Conservation (phyloP, 2,329 filamentous ascomycete genomes). For the Rhytidhysteron rufulum region DNA sequence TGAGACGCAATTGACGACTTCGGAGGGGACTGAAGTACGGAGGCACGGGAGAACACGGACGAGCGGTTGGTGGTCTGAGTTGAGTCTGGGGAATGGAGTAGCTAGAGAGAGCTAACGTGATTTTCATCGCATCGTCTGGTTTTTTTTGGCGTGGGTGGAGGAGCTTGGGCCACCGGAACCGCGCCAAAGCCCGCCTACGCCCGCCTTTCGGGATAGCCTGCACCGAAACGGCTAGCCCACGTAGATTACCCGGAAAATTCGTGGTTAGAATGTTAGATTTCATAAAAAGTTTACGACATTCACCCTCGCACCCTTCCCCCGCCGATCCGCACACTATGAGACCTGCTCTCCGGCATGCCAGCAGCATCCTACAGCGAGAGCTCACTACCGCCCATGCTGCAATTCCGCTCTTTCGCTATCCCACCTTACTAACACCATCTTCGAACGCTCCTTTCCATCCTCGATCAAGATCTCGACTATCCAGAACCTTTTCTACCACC, state of each 20-base stretch:
- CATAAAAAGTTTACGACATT: no score
- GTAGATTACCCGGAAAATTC: no score
- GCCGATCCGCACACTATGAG: slow-evolving; percentile 22
- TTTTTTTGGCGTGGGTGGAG: slow-evolving; percentile 8
- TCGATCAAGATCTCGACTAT: slow-evolving; percentile 3
- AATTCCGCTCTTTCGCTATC: slow-evolving; percentile 32
- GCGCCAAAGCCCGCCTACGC: no score
- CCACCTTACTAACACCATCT: slow-evolving; percentile 24
- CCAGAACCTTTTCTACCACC: slow-evolving; percentile 22
- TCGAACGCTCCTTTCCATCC: slow-evolving; percentile 8
- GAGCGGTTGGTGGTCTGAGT: no score
- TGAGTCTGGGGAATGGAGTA: no score
- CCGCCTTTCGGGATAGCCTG: no score
- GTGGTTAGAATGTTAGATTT: no score
- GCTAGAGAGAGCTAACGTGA: no score
- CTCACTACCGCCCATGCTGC: slow-evolving; percentile 13
- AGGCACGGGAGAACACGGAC: neutral
- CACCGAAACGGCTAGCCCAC: no score
- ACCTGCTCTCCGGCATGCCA: slow-evolving; percentile 24
- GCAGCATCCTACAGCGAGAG: slow-evolving; percentile 23
- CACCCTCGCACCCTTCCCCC: no score
- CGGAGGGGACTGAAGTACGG: neutral
- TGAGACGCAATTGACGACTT: neutral
- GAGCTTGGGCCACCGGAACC: slow-evolving; percentile 1
- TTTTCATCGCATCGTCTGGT: no score